phyloP scores from a whole-genome alignment of 805 yeast genomes.

The Jamesozyma jinghongensis region DNA sequence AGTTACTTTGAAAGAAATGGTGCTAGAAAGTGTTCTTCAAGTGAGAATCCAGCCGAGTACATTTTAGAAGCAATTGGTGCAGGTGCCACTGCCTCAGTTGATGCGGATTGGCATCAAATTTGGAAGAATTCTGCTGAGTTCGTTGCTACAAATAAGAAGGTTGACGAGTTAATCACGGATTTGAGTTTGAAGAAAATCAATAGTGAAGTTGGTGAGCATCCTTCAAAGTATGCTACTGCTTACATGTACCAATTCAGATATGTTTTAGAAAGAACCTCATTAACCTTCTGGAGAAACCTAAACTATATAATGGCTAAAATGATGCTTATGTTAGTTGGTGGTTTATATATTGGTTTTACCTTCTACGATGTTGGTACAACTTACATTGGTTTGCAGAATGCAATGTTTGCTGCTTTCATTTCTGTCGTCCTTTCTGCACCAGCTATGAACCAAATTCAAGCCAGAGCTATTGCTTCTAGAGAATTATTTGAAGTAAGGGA shows the following conservation, averaged over 20 bases:
- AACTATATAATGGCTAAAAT: constrained; percentile 35
- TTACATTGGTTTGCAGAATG: constrained; percentile 33
- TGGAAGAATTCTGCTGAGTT: constrained; percentile 42
- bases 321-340: constrained; percentile 36
- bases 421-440: constrained; percentile 34
- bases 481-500: constrained; percentile 36
- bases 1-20: constrained; percentile 58
- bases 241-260: constrained; percentile 26
- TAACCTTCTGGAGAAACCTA: constrained; percentile 34
- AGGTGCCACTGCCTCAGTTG: constrained; percentile 53
- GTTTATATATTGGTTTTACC: constrained; percentile 46
- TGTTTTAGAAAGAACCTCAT: constrained; percentile 25
- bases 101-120: constrained; percentile 45
- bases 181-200: constrained; percentile 12
- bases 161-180: constrained; percentile 42
- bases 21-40: constrained; percentile 46
- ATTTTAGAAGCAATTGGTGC: constrained; percentile 63
- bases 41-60: constrained; percentile 64
- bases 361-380: constrained; percentile 45
- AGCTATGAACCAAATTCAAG: constrained; percentile 33
- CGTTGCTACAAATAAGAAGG: constrained; percentile 32
- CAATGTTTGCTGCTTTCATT: constrained; percentile 32
- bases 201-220: constrained; percentile 7
- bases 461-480: constrained; percentile 31
- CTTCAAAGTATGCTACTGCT: constrained; percentile 18